A percentile compares a stretch with the other conserved stretches of the same genome.
These are phyloP conservation scores for Talaromyces sp. DNA, from an alignment of 2,329 filamentous ascomycete species.

Conservation along the genomic window DNA sequence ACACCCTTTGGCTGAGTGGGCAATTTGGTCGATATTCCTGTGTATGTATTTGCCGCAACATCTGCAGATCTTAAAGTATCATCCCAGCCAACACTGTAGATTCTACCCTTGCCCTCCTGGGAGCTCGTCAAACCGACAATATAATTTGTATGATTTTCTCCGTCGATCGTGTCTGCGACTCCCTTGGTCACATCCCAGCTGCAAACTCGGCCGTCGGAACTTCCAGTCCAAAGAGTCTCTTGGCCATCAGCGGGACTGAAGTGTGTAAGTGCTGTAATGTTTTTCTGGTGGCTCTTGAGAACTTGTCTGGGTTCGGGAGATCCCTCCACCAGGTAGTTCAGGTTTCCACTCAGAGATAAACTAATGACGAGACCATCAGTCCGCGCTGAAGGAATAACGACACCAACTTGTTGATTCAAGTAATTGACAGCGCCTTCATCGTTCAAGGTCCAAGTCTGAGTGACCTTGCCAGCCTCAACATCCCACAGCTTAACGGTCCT, in stretches of 20 bases:
- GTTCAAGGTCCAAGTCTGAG: slow-evolving; percentile 82
- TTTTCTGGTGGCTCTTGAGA: slow-evolving; percentile 86
- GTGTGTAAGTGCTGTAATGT: slow-evolving; percentile 71
- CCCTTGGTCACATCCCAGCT: slow-evolving; percentile 76
- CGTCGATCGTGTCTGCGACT: slow-evolving; percentile 67
- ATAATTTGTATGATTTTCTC: slow-evolving; percentile 80
- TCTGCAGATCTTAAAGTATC: slow-evolving; percentile 81
- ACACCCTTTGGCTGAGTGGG: slow-evolving; percentile 77
- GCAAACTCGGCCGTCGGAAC: slow-evolving; percentile 83
- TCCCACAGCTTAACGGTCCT: slow-evolving; percentile 96
- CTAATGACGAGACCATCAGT: slow-evolving; percentile 86
- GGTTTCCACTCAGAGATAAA: slow-evolving; percentile 79
- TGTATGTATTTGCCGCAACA: slow-evolving; percentile 69
- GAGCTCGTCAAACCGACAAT: slow-evolving; percentile 69
- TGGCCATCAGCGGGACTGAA: slow-evolving; percentile 47
- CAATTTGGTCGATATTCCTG: slow-evolving; percentile 64
- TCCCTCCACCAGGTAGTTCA: slow-evolving; percentile 80
- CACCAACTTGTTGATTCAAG: slow-evolving; percentile 85
- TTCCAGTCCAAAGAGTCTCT: slow-evolving; percentile 78
- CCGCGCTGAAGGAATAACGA: slow-evolving; percentile 80
- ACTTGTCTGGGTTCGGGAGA: slow-evolving; percentile 65
- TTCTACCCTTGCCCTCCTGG: slow-evolving; percentile 51
- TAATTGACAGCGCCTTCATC: slow-evolving; percentile 68
- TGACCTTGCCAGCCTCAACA: slow-evolving; percentile 69
- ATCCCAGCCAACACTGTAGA: slow-evolving; percentile 93